Evolutionary conservation across 1,284 basidiomycete species (phyloP).

Genomic region (Rhodotorula sp.): DNA sequence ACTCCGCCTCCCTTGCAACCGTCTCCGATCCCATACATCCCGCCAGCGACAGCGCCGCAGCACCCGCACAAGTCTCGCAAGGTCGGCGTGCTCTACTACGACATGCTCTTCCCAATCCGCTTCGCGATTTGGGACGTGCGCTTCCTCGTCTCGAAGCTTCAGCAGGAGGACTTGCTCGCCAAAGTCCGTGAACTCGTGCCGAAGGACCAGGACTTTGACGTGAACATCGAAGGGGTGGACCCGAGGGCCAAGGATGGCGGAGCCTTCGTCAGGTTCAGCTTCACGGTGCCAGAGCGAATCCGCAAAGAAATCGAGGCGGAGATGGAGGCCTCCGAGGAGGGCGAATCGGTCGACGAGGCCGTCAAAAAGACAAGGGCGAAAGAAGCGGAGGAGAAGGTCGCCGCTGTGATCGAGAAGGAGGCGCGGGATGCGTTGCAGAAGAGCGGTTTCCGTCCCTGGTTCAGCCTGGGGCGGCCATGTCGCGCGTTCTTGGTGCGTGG

Average conservation of each 20-base stretch:
- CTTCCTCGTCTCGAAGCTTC: slow-evolving; percentile 28
- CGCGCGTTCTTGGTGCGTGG: slow-evolving; percentile 40
- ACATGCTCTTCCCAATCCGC: slow-evolving; percentile 41
- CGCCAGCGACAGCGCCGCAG: not conserved
- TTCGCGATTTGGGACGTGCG: slow-evolving; percentile 38
- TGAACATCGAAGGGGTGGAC: slow-evolving; percentile 41
- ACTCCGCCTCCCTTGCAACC: not conserved
- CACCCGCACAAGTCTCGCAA: not conserved
- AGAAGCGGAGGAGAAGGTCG: slow-evolving; percentile 19
- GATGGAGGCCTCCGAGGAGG: slow-evolving; percentile 10
- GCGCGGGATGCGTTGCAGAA: slow-evolving; percentile 6
- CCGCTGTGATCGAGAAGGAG: slow-evolving; percentile 2
- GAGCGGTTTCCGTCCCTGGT: slow-evolving; percentile 39
- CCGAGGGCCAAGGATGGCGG: slow-evolving; percentile 69
- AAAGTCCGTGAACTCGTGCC: slow-evolving; percentile 28
- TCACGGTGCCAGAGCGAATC: slow-evolving; percentile 51
- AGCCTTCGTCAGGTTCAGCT: slow-evolving; percentile 77
- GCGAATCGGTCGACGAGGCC: slow-evolving; percentile 29
- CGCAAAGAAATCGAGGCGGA: slow-evolving; percentile 15
- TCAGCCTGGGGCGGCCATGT: slow-evolving; percentile 17
- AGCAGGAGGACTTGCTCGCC: slow-evolving; percentile 30
- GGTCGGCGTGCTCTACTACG: slow-evolving; percentile 38
- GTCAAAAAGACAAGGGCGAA: slow-evolving; percentile 4
- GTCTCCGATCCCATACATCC: not conserved
- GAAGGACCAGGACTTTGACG: slow-evolving; percentile 17